Percentiles rank a stretch among this genome's conserved stretches.
phyloP scores from a whole-genome alignment of 148 eudicot genomes.

The Salicornia ramosissima region DNA sequence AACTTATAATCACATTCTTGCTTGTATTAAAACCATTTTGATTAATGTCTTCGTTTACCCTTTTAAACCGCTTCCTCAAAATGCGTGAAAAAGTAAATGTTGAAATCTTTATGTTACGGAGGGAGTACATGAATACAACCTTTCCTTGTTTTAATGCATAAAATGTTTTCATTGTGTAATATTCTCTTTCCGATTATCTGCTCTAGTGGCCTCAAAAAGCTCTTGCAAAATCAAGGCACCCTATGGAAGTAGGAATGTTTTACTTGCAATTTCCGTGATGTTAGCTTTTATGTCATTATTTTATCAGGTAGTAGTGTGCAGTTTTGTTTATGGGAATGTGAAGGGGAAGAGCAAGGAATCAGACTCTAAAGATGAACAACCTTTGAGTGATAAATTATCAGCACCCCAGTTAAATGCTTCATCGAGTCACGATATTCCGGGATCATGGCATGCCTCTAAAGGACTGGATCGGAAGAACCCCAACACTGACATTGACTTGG shows the following conservation, averaged over 20 bases:
- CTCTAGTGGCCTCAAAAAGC: no score
- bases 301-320: conserved; percentile 72
- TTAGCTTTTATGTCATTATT: conserved; percentile 2
- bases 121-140: no score
- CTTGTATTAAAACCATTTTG: no score
- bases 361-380: conserved; percentile 30
- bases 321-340: conserved; percentile 63
- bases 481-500: conserved; percentile 40
- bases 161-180: no score
- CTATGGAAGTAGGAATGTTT: neutral
- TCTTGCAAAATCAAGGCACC: neutral
- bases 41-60: no score
- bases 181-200: no score
- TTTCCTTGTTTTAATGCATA: no score
- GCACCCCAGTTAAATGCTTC: conserved; percentile 20
- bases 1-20: no score
- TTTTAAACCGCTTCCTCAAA: no score
- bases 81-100: no score
- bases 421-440: conserved; percentile 23
- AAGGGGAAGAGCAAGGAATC: conserved; percentile 47
- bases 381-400: conserved; percentile 23
- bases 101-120: no score
- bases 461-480: conserved; percentile 30
- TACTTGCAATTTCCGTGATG: neutral
- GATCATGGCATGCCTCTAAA: conserved; percentile 31